phyloP scores from a whole-genome alignment of 1,284 basidiomycete species.

The Trichosporon asahii region DNA sequence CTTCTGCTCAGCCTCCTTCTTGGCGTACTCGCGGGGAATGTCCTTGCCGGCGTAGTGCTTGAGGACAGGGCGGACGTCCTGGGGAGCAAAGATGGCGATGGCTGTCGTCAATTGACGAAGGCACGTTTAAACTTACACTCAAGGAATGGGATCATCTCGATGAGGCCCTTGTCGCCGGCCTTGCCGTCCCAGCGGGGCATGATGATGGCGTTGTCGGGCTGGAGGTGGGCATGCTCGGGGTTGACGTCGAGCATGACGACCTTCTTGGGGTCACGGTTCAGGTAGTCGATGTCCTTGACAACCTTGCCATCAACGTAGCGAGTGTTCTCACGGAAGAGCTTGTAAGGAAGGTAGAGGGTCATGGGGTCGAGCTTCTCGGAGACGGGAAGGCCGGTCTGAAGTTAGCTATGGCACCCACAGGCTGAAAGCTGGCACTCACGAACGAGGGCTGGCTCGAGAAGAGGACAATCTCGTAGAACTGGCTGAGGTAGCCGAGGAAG shows the following conservation, averaged over 20 bases:
- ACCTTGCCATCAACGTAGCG: slow-evolving; percentile 71
- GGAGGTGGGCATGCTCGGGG: slow-evolving; percentile 68
- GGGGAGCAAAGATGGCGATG: slow-evolving; percentile 77
- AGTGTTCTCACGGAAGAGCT: slow-evolving; percentile 86
- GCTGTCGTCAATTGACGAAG: slow-evolving; percentile 55
- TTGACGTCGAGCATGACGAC: slow-evolving; percentile 85
- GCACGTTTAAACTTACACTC: slow-evolving; percentile 66
- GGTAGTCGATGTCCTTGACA: slow-evolving; percentile 86
- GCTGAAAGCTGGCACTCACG: slow-evolving; percentile 58
- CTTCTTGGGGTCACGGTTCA: slow-evolving; percentile 90
- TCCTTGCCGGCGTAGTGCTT: slow-evolving; percentile 81
- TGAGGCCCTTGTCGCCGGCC: slow-evolving; percentile 69
- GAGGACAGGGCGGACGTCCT: slow-evolving; percentile 82
- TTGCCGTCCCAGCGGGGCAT: slow-evolving; percentile 86
- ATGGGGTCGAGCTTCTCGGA: slow-evolving; percentile 94
- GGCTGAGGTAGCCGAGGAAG: slow-evolving; percentile 92
- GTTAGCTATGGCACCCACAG: neutral
- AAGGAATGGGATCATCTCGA: slow-evolving; percentile 92
- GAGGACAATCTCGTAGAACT: slow-evolving; percentile 96
- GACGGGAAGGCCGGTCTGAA: slow-evolving; percentile 79
- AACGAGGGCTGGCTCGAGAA: slow-evolving; percentile 91
- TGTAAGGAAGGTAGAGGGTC: slow-evolving; percentile 81
- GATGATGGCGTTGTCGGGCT: slow-evolving; percentile 87
- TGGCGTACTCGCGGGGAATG: slow-evolving; percentile 83
- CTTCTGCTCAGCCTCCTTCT: slow-evolving; percentile 77